Base-by-base conservation (phyloP, 129 eudicot genomes). In the Pulicaria dysenterica region DNA sequence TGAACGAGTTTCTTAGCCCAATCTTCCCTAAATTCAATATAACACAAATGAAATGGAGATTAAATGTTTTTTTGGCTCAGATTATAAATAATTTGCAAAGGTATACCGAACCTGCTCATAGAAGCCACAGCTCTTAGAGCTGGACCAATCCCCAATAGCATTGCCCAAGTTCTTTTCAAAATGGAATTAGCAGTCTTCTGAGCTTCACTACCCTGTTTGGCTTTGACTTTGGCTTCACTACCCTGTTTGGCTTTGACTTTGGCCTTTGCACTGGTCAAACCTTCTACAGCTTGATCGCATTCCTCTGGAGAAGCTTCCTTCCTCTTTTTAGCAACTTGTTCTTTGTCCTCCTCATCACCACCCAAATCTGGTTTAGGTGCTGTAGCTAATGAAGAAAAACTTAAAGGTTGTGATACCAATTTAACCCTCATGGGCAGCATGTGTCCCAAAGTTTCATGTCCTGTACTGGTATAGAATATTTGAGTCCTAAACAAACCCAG, bases 221-320 rank as follows among this genome's bases (percentile, higher is more conserved):
- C 97, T 77, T 85, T n/a, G n/a, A n/a, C n/a, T n/a, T n/a, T n/a
- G n/a, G n/a, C n/a, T 39, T 88, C 97, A 54, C 79, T 86, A 64
- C 67, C 62, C 74, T 79, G 88, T 83, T 88, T 87, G 24, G 54
- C 79, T 75, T 85, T 87, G 3, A 56, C 70, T 74, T 88, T 91
- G 43, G 97, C 97, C 81, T 88, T 91, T 54, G 79, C 88, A 10
- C 77, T 79, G 71, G 88, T 91, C 72, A 91, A 73, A 55, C 95
- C 97, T 77, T 88, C 97, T 82, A 91, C 97, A 19, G 97, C 97
- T 83, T 91, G 90, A 73, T 91, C 97, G 75, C 97, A 91, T 72
- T 91, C 97, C 79, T 88, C 95, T 3, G 97, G 92, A 41, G 97
- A 91, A 6, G 97, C 88, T 79, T 91, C 97, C 79, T 91, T 91